Evolutionary conservation across 345 rosid genomes (phyloP), one percentile per base, ranked within the genome.

Genomic region (Nephelium lappaceum): DNA sequence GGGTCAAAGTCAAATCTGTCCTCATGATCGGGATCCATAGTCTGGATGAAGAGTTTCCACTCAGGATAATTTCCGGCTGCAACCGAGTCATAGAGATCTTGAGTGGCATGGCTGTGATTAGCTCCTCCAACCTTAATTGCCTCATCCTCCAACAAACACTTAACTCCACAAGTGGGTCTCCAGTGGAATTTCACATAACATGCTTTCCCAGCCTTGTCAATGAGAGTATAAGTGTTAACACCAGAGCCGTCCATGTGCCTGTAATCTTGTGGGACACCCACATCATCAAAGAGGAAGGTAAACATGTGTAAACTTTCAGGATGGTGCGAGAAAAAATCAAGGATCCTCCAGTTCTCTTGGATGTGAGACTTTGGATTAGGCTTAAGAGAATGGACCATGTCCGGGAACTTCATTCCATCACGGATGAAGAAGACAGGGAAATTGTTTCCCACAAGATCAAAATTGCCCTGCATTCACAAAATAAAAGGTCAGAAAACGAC

Each of bases 361-460:
- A 96, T 83, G 85, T 96, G 97, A 65, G 99, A 86, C 87, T 93
- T 94, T 8, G 99, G 99, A 65, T 96, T 96, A n/a, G 99, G 99
- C 78, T 96, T 96, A 64, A 96, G 85, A 3, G 98, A 87, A 85
- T 96, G 99, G 19, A 96, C 89, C 93, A 92, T 82, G 84, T 96
- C 99, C 31, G 98, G 98, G 88, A 96, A 96, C 74, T 96, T 91
- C 90, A 96, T 93, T 70, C 95, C 99, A 88, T 94, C 99, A 18
- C 98, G 95, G 69, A 96, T 24, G 71, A 96, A 96, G 84, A 96
- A 96, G 76, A 96, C 99, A 7, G 97, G 98, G 84, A 94, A 93
- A 83, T 96, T 96, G 93, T 96, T 96, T 49, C 99, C 99, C 78
- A 96, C 98, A 19, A 96, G 95, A 88, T 96, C 99, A 84, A 96